Evolutionary conservation across 225 moss, liverwort and hornwort genomes (phyloP), one percentile per base, ranked within the genome.

Genomic region (Climacium dendroides): DNA sequence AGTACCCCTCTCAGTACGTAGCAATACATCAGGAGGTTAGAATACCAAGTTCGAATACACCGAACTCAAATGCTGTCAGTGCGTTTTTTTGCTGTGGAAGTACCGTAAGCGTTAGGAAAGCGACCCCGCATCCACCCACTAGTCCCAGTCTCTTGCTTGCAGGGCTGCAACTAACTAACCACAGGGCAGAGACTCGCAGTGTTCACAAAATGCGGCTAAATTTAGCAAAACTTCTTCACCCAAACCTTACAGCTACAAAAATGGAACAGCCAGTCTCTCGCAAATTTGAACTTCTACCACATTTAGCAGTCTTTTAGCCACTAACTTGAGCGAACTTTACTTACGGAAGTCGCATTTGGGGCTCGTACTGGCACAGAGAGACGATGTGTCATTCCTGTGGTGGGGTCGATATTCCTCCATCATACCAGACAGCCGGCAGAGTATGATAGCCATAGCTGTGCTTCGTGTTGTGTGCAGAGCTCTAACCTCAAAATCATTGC

Each of bases 111-210:
- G 57, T 87, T 80, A 67, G n/a, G 81, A 80, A 52, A 52, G 79
- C 86, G 86, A 83, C 90, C 86, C 73, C 83, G 79, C 88, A 83
- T 78, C 88, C 86, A 86, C 82, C 88, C 55, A 88, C 82, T 20
- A 32, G 69, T 60, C 74, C 35, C 60, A 57, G 47, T 53, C 62
- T 61, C 48, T 30, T 25, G 32, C 45, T 72, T 57, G 11, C 58
- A 39, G 28, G 66, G 53, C 82, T n/a, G 66, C 66, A n/a, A 2
- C n/a, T 28, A 52, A 81, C 50, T 82, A 50, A 34, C 11, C 50
- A 18, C 23, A 48, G 63, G 30, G 60, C 47, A 23, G 61, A 22
- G 81, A 25, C 3, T 35, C 43, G 24, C 24, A 15, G 63, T 24
- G 48, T 48, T 80, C 80, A 45, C 34, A 80, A 15, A 37, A 45